Percentiles rank a stretch among this genome's conserved stretches.
phyloP scores from a whole-genome alignment of 768 basidiomycete species.

The Boletus reticulatus region DNA sequence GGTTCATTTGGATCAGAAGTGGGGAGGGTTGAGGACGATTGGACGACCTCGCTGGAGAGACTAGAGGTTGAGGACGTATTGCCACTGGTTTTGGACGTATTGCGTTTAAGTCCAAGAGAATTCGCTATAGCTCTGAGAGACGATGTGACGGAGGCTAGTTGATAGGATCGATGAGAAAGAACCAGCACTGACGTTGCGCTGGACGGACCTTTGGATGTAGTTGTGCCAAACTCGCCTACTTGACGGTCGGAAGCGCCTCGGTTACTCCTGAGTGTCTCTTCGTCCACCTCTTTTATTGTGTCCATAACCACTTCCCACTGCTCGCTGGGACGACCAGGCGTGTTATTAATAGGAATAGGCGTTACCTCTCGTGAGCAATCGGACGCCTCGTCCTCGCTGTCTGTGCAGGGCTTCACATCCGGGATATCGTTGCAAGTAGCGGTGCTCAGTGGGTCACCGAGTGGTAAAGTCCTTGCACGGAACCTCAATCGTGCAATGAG shows the following conservation, averaged over 20 bases:
- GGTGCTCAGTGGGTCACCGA: constrained; percentile 52
- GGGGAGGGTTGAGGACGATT: constrained; percentile 28
- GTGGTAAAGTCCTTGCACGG: constrained; percentile 64
- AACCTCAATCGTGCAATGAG: constrained; percentile 66
- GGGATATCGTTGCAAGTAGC: constrained; percentile 49
- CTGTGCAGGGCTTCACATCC: constrained; percentile 29
- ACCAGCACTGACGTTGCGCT: background rate
- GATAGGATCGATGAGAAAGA: constrained; percentile 10
- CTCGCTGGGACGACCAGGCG: constrained; percentile 63
- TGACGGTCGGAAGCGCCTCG: constrained; percentile 38
- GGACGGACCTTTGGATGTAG: constrained; percentile 57
- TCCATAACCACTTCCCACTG: constrained; percentile 91
- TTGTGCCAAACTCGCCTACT: constrained; percentile 73
- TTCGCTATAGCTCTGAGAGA: constrained; percentile 77
- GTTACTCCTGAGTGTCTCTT: constrained; percentile 41
- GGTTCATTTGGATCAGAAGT: constrained; percentile 26
- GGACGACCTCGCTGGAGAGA: constrained; percentile 19
- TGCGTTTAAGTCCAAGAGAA: constrained; percentile 69
- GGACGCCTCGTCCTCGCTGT: constrained; percentile 32
- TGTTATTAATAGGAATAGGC: constrained; percentile 15
- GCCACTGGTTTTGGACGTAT: constrained; percentile 13
- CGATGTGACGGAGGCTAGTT: constrained; percentile 58
- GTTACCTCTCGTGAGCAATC: constrained; percentile 17
- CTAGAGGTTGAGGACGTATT: constrained; percentile 31
- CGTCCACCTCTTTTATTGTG: constrained; percentile 66